Conservation (phyloP, 495 filamentous ascomycete species). For the Annulohypoxylon stygium region DNA sequence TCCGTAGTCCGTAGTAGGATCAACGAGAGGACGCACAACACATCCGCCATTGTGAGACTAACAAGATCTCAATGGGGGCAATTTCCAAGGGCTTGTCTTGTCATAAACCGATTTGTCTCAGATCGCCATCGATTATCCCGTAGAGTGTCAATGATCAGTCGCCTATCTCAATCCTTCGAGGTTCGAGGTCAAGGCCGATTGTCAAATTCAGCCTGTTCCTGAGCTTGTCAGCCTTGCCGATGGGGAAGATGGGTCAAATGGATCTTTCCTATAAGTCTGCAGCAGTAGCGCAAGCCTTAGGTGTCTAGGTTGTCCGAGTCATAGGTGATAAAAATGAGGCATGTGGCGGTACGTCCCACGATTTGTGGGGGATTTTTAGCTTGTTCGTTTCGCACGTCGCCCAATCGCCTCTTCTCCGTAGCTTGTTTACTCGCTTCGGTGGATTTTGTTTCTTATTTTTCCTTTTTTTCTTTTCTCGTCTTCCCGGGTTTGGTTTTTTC, state of each 20-base stretch:
- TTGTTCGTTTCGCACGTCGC: slow-evolving; percentile 45
- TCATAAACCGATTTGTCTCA: slow-evolving; percentile 39
- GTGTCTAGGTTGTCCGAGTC: slow-evolving; percentile 11
- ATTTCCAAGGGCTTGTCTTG: slow-evolving; percentile 1
- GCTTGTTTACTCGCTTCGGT: slow-evolving; percentile 5
- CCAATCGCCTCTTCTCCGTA: slow-evolving; percentile 49
- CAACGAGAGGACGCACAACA: slow-evolving; percentile 21
- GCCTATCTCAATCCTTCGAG: slow-evolving; percentile 25
- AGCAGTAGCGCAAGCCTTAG: slow-evolving; percentile 32
- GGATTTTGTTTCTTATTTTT: slow-evolving; percentile 1
- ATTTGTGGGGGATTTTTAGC: slow-evolving; percentile 38
- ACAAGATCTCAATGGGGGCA: slow-evolving; percentile 34
- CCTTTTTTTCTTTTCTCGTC: neutral
- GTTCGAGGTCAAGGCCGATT: slow-evolving; percentile 13
- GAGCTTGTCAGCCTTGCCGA: slow-evolving; percentile 45
- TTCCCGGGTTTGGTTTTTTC: slow-evolving; percentile 18
- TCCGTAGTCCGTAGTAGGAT: slow-evolving; percentile 7
- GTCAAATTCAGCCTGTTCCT: slow-evolving; percentile 35
- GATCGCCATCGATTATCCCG: slow-evolving; percentile 35
- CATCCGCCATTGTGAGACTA: slow-evolving; percentile 32
- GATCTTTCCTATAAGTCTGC: slow-evolving; percentile 16
- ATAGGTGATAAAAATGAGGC: neutral
- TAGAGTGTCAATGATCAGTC: slow-evolving; percentile 14
- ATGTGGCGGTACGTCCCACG: slow-evolving; percentile 13
- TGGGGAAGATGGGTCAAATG: slow-evolving; percentile 10